A percentile compares a stretch with the other conserved stretches of the same genome.
Conservation (phyloP, 305 asterid genomes). For the Coffea humblotiana region DNA sequence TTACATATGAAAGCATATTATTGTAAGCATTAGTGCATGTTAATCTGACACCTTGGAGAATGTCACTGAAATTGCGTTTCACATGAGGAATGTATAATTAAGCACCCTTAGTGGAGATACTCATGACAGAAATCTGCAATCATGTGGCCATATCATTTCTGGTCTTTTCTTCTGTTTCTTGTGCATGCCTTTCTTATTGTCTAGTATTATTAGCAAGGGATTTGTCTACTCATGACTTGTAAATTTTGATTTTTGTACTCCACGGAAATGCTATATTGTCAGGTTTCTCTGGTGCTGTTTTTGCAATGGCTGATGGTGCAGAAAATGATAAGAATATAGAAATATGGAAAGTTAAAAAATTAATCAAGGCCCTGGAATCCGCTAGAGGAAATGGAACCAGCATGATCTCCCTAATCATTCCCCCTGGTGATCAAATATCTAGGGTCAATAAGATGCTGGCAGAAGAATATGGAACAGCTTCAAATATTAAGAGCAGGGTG, state of each 20-base stretch:
- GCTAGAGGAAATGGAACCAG: slow-evolving; percentile 51
- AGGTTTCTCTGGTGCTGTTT: slow-evolving; percentile 19
- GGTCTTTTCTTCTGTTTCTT: background rate
- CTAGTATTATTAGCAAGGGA: background rate
- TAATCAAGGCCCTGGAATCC: slow-evolving; percentile 41
- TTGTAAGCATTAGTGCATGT: background rate
- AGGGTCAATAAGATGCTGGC: slow-evolving; percentile 43
- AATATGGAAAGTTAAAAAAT: slow-evolving; percentile 47
- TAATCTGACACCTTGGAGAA: background rate
- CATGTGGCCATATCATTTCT: background rate
- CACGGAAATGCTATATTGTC: slow-evolving; percentile 2
- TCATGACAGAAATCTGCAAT: background rate
- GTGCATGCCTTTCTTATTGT: background rate
- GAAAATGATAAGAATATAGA: slow-evolving; percentile 47
- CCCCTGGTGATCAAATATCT: slow-evolving; percentile 50
- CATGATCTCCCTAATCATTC: slow-evolving; percentile 48
- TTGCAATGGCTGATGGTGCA: slow-evolving; percentile 37
- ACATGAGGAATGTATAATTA: background rate
- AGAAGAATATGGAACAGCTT: slow-evolving; percentile 52
- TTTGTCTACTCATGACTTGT: background rate
- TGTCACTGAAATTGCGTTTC: background rate
- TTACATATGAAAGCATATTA: background rate
- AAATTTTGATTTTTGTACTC: background rate
- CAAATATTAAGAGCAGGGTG: slow-evolving; percentile 47
- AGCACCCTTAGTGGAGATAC: background rate